Base-by-base conservation (phyloP, 2,329 filamentous ascomycete genomes). In the Rhinocladiella mackenziei region DNA sequence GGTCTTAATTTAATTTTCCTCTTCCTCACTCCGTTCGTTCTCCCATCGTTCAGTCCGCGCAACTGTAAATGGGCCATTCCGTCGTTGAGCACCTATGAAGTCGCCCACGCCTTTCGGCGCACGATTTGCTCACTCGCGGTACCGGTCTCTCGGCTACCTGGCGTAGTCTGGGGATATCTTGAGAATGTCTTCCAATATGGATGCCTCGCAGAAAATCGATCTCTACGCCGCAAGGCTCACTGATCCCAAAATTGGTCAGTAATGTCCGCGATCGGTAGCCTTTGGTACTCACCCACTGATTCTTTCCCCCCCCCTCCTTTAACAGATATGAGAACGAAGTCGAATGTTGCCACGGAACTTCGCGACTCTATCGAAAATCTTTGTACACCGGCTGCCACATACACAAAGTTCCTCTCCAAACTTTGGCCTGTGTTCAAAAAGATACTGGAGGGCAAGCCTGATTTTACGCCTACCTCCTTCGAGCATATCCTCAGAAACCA, bases 401-500 rank as follows among this genome's bases (percentile, higher is more conserved):
- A 97, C 64, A 69, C 78, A 19, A 74, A 78, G 38, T 97, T 98
- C 64, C 75, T 98, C 48, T 80, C 86, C 61, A 86, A 86, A 67
- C 75, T 96, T 59, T 84, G 97, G 71, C 92, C 92, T 28, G 80
- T 94, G 23, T 92, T 97, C 68, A 78, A 92, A 62, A 81, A 78
- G 63, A 86, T 95, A 41, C 72, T 99, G 39, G 83, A 84, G 61
- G 87, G 88, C 42, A 82, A 84, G 60, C 89, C 89, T 28, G 86
- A 94, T 54, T 97, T 98, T 63, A 84, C 91, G 57, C 95, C 86
- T 64, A 87, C 83, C 59, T 94, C 88, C 2, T 76, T 81, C 39
- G 92, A 98, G 62, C 92, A 97, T 76, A 94, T 89, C 78, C 73
- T 98, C 55, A 87, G 92, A 53, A 92, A 92, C 63, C 94, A 86